Evolutionary conservation across 2,329 filamentous ascomycete genomes (phyloP), one percentile per base, ranked within the genome.

Genomic region (Ophiobolus disseminans): DNA sequence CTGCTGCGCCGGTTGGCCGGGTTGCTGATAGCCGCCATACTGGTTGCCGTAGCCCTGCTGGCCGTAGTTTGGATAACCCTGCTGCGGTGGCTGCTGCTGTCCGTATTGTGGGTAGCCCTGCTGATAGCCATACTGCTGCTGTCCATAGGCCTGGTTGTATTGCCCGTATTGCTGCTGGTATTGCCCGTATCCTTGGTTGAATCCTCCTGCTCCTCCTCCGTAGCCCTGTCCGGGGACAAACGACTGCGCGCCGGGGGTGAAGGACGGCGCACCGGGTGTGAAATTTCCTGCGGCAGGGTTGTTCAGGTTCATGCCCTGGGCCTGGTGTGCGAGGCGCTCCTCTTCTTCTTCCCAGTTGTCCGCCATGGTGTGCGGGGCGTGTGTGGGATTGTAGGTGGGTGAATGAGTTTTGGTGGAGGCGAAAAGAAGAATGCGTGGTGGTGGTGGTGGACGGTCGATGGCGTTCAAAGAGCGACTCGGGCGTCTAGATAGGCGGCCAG

Each of bases 331-430:
- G 74, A 96, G 85, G 73, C 90, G 75, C 58, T 83, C 88, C 66
- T 92, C 88, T 80, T 96, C 91, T 78, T 97, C 92, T 90, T 94
- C 97, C 55, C 91, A 96, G 75, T 91, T 89, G 75, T 92, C 86
- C 65, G 92, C 88, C 91, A 96, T 96, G 44, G 48, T 65, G 69
- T 41, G 47, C 52, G 56, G 39, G 39, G 39, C 16, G 10, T 13
- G 7, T 39, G 23, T 4, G 35, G 2, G 28, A 17, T 11, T 25
- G 48, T 19, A 39, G 58, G 48, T 41, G 44, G 42, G 43, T 48
- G 43, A 40, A 44, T 32, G n/a, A n/a, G 45, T 45, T 32, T 17
- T 38, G 40, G 34, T 36, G 17, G 48, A 20, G 42, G 23, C 37
- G 13, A 28, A 45, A 25, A 40, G 22, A n/a, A 42, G 13, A 22